Evolutionary conservation across 495 filamentous ascomycete species (phyloP).

Genomic region (Hypoxylon fuscum): DNA sequence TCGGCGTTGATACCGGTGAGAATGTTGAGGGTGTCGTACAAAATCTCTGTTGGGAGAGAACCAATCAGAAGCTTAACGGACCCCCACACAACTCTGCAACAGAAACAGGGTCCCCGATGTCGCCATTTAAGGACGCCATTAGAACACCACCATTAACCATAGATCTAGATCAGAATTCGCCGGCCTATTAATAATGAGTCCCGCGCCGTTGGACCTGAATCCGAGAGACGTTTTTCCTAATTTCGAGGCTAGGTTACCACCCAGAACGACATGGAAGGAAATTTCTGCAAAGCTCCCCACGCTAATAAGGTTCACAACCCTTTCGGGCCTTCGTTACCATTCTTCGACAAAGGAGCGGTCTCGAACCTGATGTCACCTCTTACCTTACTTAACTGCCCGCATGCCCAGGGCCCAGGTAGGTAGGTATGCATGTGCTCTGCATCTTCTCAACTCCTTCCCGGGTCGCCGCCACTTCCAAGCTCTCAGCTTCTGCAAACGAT

Average conservation of each 20-base stretch:
- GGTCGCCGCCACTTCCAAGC: constrained; percentile 22
- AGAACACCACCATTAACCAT: constrained; percentile 23
- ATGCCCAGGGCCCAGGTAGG: neutral
- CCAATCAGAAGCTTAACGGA: constrained; percentile 41
- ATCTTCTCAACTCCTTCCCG: constrained; percentile 13
- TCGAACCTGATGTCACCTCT: constrained; percentile 7
- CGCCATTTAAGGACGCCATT: constrained; percentile 30
- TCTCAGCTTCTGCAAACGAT: constrained; percentile 3
- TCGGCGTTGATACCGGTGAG: constrained; percentile 3
- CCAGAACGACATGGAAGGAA: neutral
- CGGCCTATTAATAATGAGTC: constrained; percentile 29
- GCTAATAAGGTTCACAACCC: neutral
- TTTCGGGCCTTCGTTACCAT: constrained; percentile 8
- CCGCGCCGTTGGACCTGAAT: constrained; percentile 9
- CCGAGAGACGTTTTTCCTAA: neutral
- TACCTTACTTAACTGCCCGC: neutral
- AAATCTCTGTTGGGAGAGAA: constrained; percentile 12
- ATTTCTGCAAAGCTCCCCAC: neutral
- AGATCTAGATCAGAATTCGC: constrained; percentile 22
- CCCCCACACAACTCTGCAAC: constrained; percentile 26
- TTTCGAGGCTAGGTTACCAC: constrained; percentile 3
- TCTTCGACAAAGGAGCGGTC: constrained; percentile 7
- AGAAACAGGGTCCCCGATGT: constrained; percentile 22
- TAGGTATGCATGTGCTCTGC: constrained; percentile 8
- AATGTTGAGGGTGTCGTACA: neutral